phyloP scores from a whole-genome alignment of 768 basidiomycete genomes.

The Cubamyces lactineus region DNA sequence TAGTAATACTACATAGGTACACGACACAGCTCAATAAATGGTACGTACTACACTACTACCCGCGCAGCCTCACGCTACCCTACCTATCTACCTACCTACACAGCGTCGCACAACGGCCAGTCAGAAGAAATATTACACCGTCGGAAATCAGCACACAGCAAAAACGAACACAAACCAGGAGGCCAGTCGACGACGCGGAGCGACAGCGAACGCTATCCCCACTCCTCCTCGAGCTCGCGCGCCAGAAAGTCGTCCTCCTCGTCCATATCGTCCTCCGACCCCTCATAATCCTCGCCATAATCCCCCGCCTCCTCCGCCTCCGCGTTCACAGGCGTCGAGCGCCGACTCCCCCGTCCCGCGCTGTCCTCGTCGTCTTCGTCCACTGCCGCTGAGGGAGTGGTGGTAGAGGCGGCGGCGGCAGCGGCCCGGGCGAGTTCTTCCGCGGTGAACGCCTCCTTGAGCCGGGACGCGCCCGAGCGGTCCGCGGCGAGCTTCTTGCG shows the following conservation, averaged over 20 bases:
- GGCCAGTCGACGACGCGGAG: not conserved
- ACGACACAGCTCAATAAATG: constrained; percentile 57
- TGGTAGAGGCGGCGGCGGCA: too few species aligned
- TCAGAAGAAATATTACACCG: too few species aligned
- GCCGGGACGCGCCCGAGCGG: constrained; percentile 63
- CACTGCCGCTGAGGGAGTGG: too few species aligned
- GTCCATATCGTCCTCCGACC: constrained; percentile 53
- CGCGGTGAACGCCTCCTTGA: constrained; percentile 55
- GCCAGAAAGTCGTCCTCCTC: constrained; percentile 81
- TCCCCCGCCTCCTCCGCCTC: constrained; percentile 31
- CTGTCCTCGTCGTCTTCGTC: not conserved
- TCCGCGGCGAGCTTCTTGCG: constrained; percentile 75
- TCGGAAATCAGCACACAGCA: constrained; percentile 6
- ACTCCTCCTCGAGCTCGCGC: constrained; percentile 76
- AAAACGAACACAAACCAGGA: not conserved
- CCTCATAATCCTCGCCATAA: constrained; percentile 42
- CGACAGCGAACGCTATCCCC: constrained; percentile 54
- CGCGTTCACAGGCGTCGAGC: constrained; percentile 18
- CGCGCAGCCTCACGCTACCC: too few species aligned
- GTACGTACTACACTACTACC: constrained; percentile 52
- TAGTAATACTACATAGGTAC: constrained; percentile 57
- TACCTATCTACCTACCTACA: constrained; percentile 56
- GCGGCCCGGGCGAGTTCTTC: constrained; percentile 21
- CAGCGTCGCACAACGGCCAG: constrained; percentile 49
- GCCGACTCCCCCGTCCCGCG: constrained; percentile 12